Conservation (phyloP, 305 asterid genomes). For the Solanum aculeatissimum region DNA sequence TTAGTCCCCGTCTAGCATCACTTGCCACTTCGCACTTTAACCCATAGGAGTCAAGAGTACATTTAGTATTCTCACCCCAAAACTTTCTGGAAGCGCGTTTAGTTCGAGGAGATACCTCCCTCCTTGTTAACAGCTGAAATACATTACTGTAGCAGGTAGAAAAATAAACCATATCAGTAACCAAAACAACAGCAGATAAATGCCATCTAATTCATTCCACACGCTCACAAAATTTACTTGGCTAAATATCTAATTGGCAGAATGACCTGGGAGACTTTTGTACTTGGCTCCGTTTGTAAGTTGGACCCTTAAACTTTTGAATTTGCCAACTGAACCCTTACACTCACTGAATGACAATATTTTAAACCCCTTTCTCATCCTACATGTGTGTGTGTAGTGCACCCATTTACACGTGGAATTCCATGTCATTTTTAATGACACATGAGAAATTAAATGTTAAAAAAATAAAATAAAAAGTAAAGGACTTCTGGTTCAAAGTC, state of each 20-base stretch:
- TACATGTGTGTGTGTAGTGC: too few species aligned
- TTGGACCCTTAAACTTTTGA: too few species aligned
- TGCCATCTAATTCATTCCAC: not conserved
- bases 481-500: not conserved
- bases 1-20: constrained; percentile 76
- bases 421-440: too few species aligned
- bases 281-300: too few species aligned
- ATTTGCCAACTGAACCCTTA: too few species aligned
- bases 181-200: not conserved
- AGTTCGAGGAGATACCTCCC: constrained; percentile 79
- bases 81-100: constrained; percentile 54
- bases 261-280: too few species aligned
- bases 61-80: constrained; percentile 50
- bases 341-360: too few species aligned
- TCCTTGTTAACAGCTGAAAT: constrained; percentile 53
- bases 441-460: too few species aligned
- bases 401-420: too few species aligned
- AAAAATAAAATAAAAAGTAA: not conserved
- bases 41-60: constrained; percentile 28
- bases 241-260: not conserved
- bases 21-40: constrained; percentile 34
- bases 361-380: too few species aligned
- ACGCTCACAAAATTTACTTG: not conserved
- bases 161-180: not conserved
- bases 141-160: constrained; percentile 51